Evolutionary conservation across 1,139 yeast species (phyloP).

Genomic region (Sugiyamaella novakii): DNA sequence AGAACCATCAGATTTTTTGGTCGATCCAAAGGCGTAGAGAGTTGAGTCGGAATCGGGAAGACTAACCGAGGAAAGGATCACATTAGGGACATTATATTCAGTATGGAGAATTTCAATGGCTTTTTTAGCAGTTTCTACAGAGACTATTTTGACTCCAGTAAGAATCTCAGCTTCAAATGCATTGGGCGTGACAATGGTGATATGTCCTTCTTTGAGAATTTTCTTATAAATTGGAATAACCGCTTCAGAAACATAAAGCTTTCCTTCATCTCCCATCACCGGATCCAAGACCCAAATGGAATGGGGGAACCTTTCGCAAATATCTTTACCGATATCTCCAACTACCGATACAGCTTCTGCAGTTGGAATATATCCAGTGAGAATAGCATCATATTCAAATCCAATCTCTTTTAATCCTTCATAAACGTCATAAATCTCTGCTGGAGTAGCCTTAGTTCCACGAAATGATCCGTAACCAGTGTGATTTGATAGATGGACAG

Average conservation of each 20-base stretch:
- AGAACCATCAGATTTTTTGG: slow-evolving; percentile 30
- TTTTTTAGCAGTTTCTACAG: slow-evolving; percentile 45
- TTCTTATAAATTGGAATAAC: slow-evolving; percentile 66
- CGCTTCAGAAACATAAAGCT: slow-evolving; percentile 70
- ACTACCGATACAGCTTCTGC: slow-evolving; percentile 54
- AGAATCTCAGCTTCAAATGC: slow-evolving; percentile 85
- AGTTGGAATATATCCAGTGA: slow-evolving; percentile 75
- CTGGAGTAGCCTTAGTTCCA: slow-evolving; percentile 50
- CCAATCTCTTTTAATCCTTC: slow-evolving; percentile 52
- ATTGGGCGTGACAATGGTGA: slow-evolving; percentile 82
- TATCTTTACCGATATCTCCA: slow-evolving; percentile 47
- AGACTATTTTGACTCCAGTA: slow-evolving; percentile 54
- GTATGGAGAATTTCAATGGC: slow-evolving; percentile 56
- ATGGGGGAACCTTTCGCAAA: slow-evolving; percentile 34
- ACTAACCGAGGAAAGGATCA: slow-evolving; percentile 68
- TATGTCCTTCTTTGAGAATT: slow-evolving; percentile 54
- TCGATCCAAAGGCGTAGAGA: slow-evolving; percentile 59
- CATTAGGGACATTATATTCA: slow-evolving; percentile 55
- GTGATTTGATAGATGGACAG: slow-evolving; percentile 80
- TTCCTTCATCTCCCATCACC: slow-evolving; percentile 91
- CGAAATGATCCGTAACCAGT: slow-evolving; percentile 67
- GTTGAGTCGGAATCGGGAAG: slow-evolving; percentile 27
- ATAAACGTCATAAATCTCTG: slow-evolving; percentile 48
- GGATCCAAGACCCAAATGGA: slow-evolving; percentile 77
- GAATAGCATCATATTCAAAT: slow-evolving; percentile 57